phyloP scores from a whole-genome alignment of 2,329 filamentous ascomycete species.

The Ilyonectria mors-panacis region DNA sequence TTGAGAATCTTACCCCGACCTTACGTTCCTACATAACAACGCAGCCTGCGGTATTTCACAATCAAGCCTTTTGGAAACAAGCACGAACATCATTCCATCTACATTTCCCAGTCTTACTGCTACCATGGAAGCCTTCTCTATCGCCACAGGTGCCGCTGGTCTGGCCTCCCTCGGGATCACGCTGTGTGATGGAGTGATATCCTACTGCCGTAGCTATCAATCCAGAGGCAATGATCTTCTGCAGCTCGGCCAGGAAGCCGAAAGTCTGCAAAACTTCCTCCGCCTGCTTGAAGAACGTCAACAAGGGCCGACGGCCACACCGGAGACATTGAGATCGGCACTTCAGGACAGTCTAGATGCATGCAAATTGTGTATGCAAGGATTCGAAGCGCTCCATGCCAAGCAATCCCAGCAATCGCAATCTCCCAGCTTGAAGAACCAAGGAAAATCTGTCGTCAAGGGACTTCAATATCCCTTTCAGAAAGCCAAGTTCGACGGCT shows the following conservation, averaged over 20 bases:
- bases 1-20: too few species aligned
- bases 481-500: background rate
- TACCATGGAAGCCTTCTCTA: background rate
- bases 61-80: too few species aligned
- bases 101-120: too few species aligned
- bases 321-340: background rate
- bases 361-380: background rate
- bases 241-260: background rate
- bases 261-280: background rate
- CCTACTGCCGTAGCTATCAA: conserved; percentile 5
- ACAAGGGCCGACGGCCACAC: background rate
- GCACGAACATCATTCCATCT: too few species aligned
- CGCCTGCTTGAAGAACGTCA: background rate
- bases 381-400: background rate
- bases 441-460: background rate
- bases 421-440: background rate
- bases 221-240: background rate
- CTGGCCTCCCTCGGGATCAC: conserved; percentile 1
- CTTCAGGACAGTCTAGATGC: background rate
- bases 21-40: too few species aligned
- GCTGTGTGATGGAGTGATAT: background rate
- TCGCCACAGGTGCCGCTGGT: background rate
- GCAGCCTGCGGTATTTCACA: too few species aligned
- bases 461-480: background rate
- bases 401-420: background rate